Evolutionary conservation across 1,284 basidiomycete genomes (phyloP), one percentile per base, ranked within the genome.

Genomic region (Tilletia indica): DNA sequence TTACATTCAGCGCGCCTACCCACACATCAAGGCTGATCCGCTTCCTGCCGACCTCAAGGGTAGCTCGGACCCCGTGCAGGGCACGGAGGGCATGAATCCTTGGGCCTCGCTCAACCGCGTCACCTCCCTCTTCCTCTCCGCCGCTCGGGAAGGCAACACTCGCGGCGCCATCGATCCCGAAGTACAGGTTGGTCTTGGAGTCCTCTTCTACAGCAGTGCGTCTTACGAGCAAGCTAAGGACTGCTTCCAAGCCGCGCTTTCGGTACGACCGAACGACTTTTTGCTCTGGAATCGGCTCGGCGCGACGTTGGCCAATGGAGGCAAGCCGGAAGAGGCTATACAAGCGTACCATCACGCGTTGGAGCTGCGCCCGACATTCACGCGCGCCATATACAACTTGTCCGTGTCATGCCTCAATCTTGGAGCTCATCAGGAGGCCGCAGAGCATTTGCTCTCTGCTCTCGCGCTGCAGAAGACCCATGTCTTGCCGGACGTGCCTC

Each of bases 321-420:
- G 90, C 73, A 92, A 93, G 78, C 93, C 96, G 0, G 97, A 99
- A 85, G 93, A 97, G 84, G 96, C 97, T 2, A 89, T 99, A 45
- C 93, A 93, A 54, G 95, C 94, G 14, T 99, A 99, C 85, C 89
- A 93, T 74, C 91, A 94, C 83, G 97, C 97, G 0, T 87, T 99
- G n/a, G 91, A 91, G 80, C 87, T 98, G 67, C 90, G 95, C 54
- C 97, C 97, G 16, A 95, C 94, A 2, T 99, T 97, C 83, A 98
- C 97, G 0, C 89, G 97, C 12, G 97, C 96, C 5, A 94, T 98
- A 48, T 98, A 97, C 85, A 99, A 99, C 82, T 92, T 99, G 47
- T 94, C 94, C 48, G 95, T 98, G 34, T 94, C 94, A 25, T 98
- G 95, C 83, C 85, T 99, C 74, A 99, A 99, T 83, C 94, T 99